Conservation (phyloP, 495 filamentous ascomycete species). For the Gamarada debralockiae region DNA sequence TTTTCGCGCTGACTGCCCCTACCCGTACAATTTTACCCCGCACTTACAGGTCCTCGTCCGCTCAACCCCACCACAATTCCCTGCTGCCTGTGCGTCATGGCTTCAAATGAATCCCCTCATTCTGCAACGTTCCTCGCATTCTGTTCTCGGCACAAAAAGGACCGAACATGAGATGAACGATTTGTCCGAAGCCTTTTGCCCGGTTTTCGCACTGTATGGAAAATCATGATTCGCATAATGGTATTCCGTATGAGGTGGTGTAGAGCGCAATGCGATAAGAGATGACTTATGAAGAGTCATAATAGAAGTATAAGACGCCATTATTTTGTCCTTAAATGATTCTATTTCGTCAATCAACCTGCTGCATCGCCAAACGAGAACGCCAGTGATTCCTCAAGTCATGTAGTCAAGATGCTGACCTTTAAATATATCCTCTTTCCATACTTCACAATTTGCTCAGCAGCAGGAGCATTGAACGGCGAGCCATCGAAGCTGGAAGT, state of each 20-base stretch:
- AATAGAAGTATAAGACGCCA: neutral
- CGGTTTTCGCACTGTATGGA: too few species aligned
- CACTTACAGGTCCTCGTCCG: too few species aligned
- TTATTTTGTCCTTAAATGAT: neutral
- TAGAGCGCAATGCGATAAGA: neutral
- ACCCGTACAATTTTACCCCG: too few species aligned
- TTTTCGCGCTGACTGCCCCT: too few species aligned
- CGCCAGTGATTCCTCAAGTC: neutral
- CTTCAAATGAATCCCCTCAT: neutral
- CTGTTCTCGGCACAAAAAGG: neutral
- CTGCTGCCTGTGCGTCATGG: neutral
- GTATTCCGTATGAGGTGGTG: neutral
- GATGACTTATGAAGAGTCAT: neutral
- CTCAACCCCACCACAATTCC: too few species aligned
- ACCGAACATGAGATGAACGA: neutral
- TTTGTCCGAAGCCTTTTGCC: neutral
- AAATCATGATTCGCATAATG: neutral
- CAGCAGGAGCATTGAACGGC: neutral
- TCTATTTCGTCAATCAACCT: neutral
- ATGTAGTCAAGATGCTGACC: neutral
- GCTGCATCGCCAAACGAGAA: neutral
- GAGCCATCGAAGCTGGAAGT: neutral
- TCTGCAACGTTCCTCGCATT: neutral
- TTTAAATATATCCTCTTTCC: neutral
- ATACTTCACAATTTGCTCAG: neutral